phyloP scores from a whole-genome alignment of 345 rosid species.

The Barbarea vulgaris region DNA sequence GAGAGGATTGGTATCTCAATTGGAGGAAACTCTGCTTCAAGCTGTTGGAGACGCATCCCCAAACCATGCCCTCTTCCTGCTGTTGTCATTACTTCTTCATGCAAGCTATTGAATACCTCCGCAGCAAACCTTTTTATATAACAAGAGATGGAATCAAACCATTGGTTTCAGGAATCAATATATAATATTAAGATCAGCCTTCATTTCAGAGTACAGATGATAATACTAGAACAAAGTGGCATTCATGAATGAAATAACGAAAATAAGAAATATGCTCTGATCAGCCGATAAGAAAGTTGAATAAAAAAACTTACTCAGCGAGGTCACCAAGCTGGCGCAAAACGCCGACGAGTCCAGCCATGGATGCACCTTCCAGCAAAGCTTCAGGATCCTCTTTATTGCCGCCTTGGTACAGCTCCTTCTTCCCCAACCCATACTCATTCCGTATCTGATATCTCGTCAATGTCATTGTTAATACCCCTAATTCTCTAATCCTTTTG shows the following conservation, averaged over 20 bases:
- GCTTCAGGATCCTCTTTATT: constrained; percentile 87
- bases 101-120: constrained; percentile 83
- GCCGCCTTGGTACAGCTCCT: constrained; percentile 67
- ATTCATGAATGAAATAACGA: neutral
- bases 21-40: constrained; percentile 75
- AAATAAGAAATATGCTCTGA: neutral
- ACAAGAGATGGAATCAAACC: no score
- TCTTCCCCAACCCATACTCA: constrained; percentile 82
- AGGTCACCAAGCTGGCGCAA: constrained; percentile 99
- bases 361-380: constrained; percentile 80
- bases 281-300: no score
- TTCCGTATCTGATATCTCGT: constrained; percentile 77
- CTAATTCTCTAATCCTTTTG: neutral
- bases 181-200: no score
- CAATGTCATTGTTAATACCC: constrained; percentile 60
- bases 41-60: constrained; percentile 73
- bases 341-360: constrained; percentile 95
- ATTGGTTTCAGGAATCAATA: no score
- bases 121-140: constrained; percentile 76
- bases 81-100: constrained; percentile 76
- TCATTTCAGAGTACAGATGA: no score
- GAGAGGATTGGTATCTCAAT: constrained; percentile 73
- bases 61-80: constrained; percentile 86
- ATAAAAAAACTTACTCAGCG: constrained; percentile 89
- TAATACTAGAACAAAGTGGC: no score